These are phyloP conservation scores for Xylariaceae sp. DNA, from an alignment of 2,329 filamentous ascomycete genomes.

Conservation along the genomic window DNA sequence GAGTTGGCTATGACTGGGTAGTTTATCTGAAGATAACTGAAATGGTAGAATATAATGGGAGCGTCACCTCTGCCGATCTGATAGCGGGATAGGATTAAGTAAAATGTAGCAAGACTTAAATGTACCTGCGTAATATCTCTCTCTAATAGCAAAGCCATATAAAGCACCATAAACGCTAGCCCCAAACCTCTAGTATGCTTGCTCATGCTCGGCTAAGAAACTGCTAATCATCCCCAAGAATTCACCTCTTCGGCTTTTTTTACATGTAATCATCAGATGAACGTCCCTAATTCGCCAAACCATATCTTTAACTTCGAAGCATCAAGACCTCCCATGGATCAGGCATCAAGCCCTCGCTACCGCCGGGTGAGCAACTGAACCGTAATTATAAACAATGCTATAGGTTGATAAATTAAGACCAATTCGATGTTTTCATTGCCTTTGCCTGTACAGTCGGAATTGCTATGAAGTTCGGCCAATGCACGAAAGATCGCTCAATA, in stretches of 20 bases:
- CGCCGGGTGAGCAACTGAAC: slow-evolving; percentile 26
- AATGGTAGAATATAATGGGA: too few species aligned
- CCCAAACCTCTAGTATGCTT: slow-evolving; percentile 17
- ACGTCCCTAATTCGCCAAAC: slow-evolving; percentile 17
- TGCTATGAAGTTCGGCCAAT: slow-evolving; percentile 25
- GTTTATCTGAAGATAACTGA: too few species aligned
- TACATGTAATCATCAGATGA: slow-evolving; percentile 29
- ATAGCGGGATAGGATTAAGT: background rate
- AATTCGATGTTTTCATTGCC: slow-evolving; percentile 17
- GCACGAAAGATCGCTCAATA: slow-evolving; percentile 32
- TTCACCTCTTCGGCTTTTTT: slow-evolving; percentile 13
- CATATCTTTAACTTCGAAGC: slow-evolving; percentile 10
- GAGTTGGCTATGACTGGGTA: too few species aligned
- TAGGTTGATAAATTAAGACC: slow-evolving; percentile 19
- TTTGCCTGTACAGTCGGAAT: slow-evolving; percentile 22
- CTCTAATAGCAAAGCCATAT: slow-evolving; percentile 19
- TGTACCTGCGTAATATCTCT: slow-evolving; percentile 19
- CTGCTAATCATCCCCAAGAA: slow-evolving; percentile 19
- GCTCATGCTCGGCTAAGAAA: slow-evolving; percentile 9
- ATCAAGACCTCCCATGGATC: slow-evolving; percentile 13
- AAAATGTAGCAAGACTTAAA: slow-evolving; percentile 12
- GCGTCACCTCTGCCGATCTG: background rate
- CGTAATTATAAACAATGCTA: slow-evolving; percentile 39
- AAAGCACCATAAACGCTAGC: slow-evolving; percentile 15
- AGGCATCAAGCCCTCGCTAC: slow-evolving; percentile 21